phyloP scores from a whole-genome alignment of 2,329 filamentous ascomycete species.

The Polychaeton citri region DNA sequence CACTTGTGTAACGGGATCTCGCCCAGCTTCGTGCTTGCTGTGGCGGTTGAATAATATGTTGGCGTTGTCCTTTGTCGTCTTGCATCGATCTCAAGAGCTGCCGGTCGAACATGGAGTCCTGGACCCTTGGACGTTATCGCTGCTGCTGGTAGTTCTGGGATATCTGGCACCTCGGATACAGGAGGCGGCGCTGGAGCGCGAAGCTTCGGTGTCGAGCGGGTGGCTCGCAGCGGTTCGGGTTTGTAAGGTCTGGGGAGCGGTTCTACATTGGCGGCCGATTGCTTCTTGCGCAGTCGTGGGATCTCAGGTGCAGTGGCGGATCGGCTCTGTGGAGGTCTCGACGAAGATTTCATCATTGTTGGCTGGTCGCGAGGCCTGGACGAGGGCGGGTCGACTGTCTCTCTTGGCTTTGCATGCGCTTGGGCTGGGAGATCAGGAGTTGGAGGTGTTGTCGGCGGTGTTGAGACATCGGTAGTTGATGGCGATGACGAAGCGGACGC shows the following conservation, averaged over 20 bases:
- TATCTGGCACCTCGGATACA: too few relatives aligned
- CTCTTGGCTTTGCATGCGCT: background rate
- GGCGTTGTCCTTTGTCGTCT: constrained; percentile 23
- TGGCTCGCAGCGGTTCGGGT: background rate
- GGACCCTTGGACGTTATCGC: too few relatives aligned
- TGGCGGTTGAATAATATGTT: constrained; percentile 30
- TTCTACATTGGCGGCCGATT: too few relatives aligned
- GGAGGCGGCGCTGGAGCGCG: background rate
- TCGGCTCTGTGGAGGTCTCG: too few relatives aligned
- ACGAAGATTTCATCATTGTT: background rate
- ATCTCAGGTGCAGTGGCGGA: too few relatives aligned
- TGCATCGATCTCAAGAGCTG: constrained; percentile 6
- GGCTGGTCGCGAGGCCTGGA: background rate
- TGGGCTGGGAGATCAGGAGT: background rate
- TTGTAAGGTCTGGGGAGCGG: background rate
- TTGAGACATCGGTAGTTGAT: background rate
- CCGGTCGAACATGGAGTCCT: too few relatives aligned
- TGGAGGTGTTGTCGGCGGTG: background rate
- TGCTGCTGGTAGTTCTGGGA: too few relatives aligned
- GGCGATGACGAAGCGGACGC: background rate
- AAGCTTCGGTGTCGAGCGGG: background rate
- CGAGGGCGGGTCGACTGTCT: background rate
- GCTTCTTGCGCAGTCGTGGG: too few relatives aligned
- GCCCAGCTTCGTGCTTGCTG: constrained; percentile 32
- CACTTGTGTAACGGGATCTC: constrained; percentile 34